Conservation (phyloP, 805 yeast species). For the Pichia nakasei region DNA sequence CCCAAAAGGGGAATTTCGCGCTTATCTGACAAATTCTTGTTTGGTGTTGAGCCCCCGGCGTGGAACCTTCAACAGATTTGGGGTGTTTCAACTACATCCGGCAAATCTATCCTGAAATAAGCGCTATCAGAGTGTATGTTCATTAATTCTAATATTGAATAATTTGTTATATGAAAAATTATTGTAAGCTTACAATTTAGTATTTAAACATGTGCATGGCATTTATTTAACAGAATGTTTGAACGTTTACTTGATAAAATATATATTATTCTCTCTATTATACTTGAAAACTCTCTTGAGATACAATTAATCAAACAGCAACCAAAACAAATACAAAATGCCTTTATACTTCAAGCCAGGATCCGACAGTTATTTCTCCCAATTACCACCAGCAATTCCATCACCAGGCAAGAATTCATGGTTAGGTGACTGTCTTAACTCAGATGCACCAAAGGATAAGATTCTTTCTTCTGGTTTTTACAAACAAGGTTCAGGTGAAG, state of each 20-base stretch:
- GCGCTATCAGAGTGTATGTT: too few relatives aligned
- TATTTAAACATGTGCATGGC: too few relatives aligned
- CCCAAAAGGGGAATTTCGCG: not conserved
- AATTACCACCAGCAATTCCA: conserved; percentile 51
- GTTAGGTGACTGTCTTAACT: conserved; percentile 56
- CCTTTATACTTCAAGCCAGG: conserved; percentile 48
- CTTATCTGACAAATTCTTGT: too few relatives aligned
- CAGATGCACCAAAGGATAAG: conserved; percentile 51
- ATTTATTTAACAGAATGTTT: too few relatives aligned
- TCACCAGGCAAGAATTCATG: conserved; percentile 62
- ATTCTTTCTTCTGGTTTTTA: conserved; percentile 62
- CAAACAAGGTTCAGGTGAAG: conserved; percentile 54
- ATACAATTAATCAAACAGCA: not conserved
- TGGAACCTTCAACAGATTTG: too few relatives aligned
- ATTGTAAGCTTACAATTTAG: too few relatives aligned
- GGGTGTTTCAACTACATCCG: not conserved
- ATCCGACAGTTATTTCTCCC: conserved; percentile 39
- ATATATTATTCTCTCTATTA: too few relatives aligned
- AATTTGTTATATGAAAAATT: too few relatives aligned
- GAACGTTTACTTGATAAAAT: too few relatives aligned
- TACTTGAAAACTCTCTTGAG: too few relatives aligned
- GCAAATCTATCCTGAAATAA: not conserved
- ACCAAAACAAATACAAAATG: conserved; percentile 37
- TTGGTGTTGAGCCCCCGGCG: not conserved
- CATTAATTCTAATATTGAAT: too few relatives aligned